These are phyloP conservation scores for Pichia occidentalis DNA, from an alignment of 805 yeast species.

Conservation along the genomic window DNA sequence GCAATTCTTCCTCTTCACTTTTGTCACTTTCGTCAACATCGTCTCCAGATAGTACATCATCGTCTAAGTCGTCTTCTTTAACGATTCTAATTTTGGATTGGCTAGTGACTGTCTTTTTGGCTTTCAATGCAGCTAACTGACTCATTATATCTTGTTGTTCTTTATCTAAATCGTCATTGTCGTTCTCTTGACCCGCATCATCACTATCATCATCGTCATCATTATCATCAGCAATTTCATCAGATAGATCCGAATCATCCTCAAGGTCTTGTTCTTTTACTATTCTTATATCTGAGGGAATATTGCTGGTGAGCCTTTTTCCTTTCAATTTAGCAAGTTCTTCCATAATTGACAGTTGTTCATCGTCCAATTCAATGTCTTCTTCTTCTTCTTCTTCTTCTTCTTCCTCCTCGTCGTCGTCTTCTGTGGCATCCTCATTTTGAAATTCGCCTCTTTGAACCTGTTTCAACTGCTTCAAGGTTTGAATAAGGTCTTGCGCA, in stretches of 20 bases:
- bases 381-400: constrained; percentile 1
- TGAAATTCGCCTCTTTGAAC: constrained; percentile 14
- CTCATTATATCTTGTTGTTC: constrained; percentile 24
- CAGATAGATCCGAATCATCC: constrained; percentile 15
- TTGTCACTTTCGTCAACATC: constrained; percentile 19
- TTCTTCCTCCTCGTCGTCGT: constrained; percentile 21
- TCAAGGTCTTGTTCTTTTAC: constrained; percentile 18
- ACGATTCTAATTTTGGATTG: constrained; percentile 28
- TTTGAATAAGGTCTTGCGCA: constrained; percentile 10
- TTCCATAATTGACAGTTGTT: constrained; percentile 30
- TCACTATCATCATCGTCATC: constrained; percentile 23
- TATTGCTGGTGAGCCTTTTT: constrained; percentile 14
- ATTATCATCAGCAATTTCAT: constrained; percentile 17
- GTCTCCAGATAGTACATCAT: constrained; percentile 18
- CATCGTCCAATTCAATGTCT: constrained; percentile 8
- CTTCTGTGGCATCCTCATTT: constrained; percentile 17
- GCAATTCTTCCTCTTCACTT: constrained; percentile 21
- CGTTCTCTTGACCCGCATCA: too few species aligned
- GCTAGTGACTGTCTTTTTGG: constrained; percentile 21
- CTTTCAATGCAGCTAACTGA: constrained; percentile 21
- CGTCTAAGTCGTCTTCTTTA: constrained; percentile 23
- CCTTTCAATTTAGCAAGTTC: constrained; percentile 36
- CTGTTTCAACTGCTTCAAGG: constrained; percentile 14
- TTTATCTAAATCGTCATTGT: constrained; percentile 22
- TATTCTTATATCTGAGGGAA: constrained; percentile 10